Conservation (phyloP, 768 basidiomycete species). For the Ephemerocybe angulata region DNA sequence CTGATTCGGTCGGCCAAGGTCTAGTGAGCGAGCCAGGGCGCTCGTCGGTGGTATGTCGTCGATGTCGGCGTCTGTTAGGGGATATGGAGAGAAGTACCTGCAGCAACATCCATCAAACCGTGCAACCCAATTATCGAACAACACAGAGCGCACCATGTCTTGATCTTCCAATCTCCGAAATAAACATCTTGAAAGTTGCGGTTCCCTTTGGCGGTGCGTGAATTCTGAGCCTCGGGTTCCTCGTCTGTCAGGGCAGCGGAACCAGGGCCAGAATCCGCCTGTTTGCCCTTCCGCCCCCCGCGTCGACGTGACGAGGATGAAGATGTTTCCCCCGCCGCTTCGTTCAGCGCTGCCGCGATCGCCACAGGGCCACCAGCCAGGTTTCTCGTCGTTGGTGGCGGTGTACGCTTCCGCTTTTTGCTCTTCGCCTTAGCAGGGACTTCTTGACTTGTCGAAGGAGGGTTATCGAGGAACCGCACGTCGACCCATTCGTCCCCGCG, state of each 20-base stretch:
- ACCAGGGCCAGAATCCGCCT: too few species aligned
- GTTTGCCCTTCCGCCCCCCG: too few species aligned
- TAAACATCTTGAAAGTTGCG: slow-evolving; percentile 86
- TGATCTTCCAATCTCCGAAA: slow-evolving; percentile 83
- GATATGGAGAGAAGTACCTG: slow-evolving; percentile 96
- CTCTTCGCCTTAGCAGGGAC: neutral
- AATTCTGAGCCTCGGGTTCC: slow-evolving; percentile 64
- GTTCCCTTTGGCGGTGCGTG: slow-evolving; percentile 49
- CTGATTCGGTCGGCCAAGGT: slow-evolving; percentile 45
- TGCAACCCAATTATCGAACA: neutral
- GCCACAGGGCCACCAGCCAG: neutral
- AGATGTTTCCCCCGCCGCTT: too few species aligned
- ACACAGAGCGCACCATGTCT: slow-evolving; percentile 66
- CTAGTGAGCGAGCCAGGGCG: slow-evolving; percentile 29
- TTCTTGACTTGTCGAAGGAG: neutral
- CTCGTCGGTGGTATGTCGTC: slow-evolving; percentile 38
- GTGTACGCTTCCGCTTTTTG: neutral
- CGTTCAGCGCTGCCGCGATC: neutral
- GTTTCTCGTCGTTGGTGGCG: neutral
- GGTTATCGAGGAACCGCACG: neutral
- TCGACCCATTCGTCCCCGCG: neutral
- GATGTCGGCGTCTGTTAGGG: slow-evolving; percentile 63
- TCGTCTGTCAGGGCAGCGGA: slow-evolving; percentile 56
- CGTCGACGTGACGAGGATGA: neutral
- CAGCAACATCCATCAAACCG: neutral